A percentile compares a stretch with the other conserved stretches of the same genome.
phyloP scores from a whole-genome alignment of 176 grass and related monocot genomes.

The Musa itinerans region DNA sequence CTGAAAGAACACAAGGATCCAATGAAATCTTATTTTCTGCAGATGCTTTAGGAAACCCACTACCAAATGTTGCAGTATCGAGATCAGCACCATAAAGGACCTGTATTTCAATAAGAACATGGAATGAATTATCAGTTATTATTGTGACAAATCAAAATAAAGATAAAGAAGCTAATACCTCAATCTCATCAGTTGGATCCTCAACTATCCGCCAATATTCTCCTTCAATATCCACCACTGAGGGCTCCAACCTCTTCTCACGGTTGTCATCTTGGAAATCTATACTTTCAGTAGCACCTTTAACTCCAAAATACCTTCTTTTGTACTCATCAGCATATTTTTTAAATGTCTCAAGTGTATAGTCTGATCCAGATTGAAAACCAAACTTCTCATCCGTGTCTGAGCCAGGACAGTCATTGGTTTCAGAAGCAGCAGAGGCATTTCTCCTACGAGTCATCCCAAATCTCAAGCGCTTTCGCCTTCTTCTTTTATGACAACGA shows the following conservation, averaged over 20 bases:
- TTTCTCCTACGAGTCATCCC: conserved; percentile 62
- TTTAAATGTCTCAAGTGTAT: conserved; percentile 61
- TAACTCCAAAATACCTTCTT: conserved; percentile 65
- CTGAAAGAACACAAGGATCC: conserved; percentile 42
- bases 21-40: conserved; percentile 32
- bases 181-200: conserved; percentile 68
- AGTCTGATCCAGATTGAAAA: conserved; percentile 91
- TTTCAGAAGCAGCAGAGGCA: conserved; percentile 35
- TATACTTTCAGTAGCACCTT: conserved; percentile 2
- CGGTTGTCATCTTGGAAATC: conserved; percentile 2
- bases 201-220: conserved; percentile 97
- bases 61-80: conserved; percentile 72
- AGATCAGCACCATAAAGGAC: conserved; percentile 94
- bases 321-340: conserved; percentile 66
- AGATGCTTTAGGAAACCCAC: conserved; percentile 58
- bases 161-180: conserved; percentile 35
- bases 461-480: conserved; percentile 79
- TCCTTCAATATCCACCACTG: conserved; percentile 82
- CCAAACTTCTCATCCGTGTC: conserved; percentile 81
- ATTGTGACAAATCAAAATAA: not conserved
- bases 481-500: conserved; percentile 58
- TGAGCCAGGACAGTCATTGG: conserved; percentile 22
- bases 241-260: conserved; percentile 48
- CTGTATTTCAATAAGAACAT: conserved; percentile 26
- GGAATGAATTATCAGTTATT: not conserved